Evolutionary conservation across 164 flowering plant genomes (phyloP), one percentile per base, ranked within the genome.

Genomic region (Cinnamomum micranthum): DNA sequence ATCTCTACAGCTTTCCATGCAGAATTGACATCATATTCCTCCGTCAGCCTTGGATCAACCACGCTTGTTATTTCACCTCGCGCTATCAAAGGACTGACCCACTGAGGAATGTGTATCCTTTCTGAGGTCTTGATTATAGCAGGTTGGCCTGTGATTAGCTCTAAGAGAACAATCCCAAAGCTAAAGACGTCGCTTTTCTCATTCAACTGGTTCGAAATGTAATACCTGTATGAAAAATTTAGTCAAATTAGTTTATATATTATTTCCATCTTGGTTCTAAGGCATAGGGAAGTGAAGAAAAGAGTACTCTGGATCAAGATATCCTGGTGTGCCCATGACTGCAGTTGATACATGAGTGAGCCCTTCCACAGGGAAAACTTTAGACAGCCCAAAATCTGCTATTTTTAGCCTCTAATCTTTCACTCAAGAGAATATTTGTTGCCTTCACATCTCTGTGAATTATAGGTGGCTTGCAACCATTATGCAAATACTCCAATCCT

Each of bases 261-360:
- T 35, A 35, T 35, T 35, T 7, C 10, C 47, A 35, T 35, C 47
- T 6, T 35, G 47, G 47, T 35, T 7, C 47, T 17, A 55, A 17
- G 60, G 20, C 20, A 55, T 55, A 13, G 4, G 60, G n/a, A 35
- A 55, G 19, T 17, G 60, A 55, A 15, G 11, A 35, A 12, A 64
- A 31, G 77, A 88, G 76, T 82, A 90, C 91, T 88, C 90, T 9
- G 91, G 94, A 72, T 85, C 91, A 69, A 89, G 80, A 60, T 87
- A 87, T 0, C 92, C 91, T 2, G 78, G 84, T 20, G 88, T 86
- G 28, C 94, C 92, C 47, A 75, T 80, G 24, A 82, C 77, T 20
- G 15, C 50, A 3, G 89, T 83, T 0, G 84, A 73, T 1, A 83
- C 71, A 67, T 84, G 82, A 65, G 80, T 70, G 31, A 51, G 31